phyloP scores from a whole-genome alignment of 2,329 filamentous ascomycete species.

The Emydomyces testavorans region DNA sequence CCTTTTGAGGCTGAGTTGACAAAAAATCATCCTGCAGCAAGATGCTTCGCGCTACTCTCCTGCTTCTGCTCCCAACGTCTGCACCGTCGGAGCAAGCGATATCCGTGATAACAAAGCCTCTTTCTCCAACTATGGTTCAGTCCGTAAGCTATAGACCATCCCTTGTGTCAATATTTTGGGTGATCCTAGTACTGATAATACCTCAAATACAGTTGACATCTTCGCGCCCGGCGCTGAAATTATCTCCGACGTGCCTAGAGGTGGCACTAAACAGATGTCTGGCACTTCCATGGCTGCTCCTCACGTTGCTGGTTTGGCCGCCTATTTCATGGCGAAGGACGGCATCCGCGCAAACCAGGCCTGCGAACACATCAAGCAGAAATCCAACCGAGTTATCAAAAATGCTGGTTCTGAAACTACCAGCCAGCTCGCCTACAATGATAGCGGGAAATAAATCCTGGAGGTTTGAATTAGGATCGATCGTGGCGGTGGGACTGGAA shows the following conservation, averaged over 20 bases:
- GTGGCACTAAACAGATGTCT: slow-evolving; percentile 37
- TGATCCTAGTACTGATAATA: neutral
- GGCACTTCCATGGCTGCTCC: slow-evolving; percentile 32
- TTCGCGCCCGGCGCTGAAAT: slow-evolving; percentile 47
- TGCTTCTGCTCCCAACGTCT: slow-evolving; percentile 29
- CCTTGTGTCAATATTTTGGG: neutral
- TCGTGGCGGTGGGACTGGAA: no score
- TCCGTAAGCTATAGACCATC: slow-evolving; percentile 20
- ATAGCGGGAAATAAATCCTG: slow-evolving; percentile 7
- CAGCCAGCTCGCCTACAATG: slow-evolving; percentile 24
- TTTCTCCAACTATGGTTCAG: slow-evolving; percentile 36
- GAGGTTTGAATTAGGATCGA: neutral
- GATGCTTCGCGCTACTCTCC: slow-evolving; percentile 30
- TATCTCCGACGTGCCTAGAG: slow-evolving; percentile 39
- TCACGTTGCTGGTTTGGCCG: slow-evolving; percentile 44
- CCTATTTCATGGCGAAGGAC: slow-evolving; percentile 43
- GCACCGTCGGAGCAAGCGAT: slow-evolving; percentile 35
- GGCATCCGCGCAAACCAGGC: slow-evolving; percentile 37
- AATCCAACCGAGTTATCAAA: slow-evolving; percentile 33
- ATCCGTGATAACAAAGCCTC: slow-evolving; percentile 25
- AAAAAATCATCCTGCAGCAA: slow-evolving; percentile 15
- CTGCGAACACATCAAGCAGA: slow-evolving; percentile 40
- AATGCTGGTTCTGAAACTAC: slow-evolving; percentile 20
- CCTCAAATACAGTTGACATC: slow-evolving; percentile 36
- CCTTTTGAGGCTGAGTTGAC: neutral